A percentile compares a stretch with the other conserved stretches of the same genome.
These are phyloP conservation scores for Cubamyces lactineus DNA, from an alignment of 768 basidiomycete genomes.

Conservation along the genomic window DNA sequence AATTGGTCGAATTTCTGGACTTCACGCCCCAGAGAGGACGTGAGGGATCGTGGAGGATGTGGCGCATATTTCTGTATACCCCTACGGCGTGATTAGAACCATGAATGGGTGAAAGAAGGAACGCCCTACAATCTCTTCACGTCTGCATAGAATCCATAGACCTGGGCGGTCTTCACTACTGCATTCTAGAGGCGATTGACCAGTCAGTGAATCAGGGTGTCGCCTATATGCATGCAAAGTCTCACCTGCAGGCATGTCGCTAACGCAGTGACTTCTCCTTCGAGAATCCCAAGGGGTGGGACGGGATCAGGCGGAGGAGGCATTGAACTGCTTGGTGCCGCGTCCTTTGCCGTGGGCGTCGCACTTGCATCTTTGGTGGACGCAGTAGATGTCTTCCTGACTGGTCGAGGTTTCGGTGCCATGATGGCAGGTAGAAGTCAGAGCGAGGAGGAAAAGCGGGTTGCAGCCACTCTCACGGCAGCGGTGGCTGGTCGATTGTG, in stretches of 20 bases:
- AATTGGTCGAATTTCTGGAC: conserved; percentile 80
- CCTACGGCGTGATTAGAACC: conserved; percentile 39
- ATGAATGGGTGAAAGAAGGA: conserved; percentile 29
- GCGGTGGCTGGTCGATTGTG: neutral
- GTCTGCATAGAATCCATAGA: conserved; percentile 72
- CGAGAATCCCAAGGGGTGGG: conserved; percentile 48
- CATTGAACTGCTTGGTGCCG: conserved; percentile 43
- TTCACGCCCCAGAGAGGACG: conserved; percentile 67
- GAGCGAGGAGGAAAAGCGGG: neutral
- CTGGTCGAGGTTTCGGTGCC: conserved; percentile 48
- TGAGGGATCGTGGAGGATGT: conserved; percentile 66
- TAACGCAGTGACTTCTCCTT: conserved; percentile 67
- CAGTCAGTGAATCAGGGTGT: too few relatives aligned
- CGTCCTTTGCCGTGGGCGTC: conserved; percentile 14
- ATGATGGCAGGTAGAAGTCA: conserved; percentile 34
- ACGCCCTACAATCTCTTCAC: conserved; percentile 61
- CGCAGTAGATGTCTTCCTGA: conserved; percentile 36
- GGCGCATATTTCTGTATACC: conserved; percentile 60
- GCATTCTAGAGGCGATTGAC: conserved; percentile 46
- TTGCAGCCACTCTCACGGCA: neutral
- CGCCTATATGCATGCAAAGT: neutral
- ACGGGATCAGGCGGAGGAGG: conserved; percentile 56
- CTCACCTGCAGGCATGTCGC: conserved; percentile 59
- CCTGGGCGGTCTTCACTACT: conserved; percentile 70
- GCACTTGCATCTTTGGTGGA: conserved; percentile 37